A percentile compares a stretch with the other conserved stretches of the same genome.
phyloP scores from a whole-genome alignment of 805 yeast species.

The Candida ovalis region DNA sequence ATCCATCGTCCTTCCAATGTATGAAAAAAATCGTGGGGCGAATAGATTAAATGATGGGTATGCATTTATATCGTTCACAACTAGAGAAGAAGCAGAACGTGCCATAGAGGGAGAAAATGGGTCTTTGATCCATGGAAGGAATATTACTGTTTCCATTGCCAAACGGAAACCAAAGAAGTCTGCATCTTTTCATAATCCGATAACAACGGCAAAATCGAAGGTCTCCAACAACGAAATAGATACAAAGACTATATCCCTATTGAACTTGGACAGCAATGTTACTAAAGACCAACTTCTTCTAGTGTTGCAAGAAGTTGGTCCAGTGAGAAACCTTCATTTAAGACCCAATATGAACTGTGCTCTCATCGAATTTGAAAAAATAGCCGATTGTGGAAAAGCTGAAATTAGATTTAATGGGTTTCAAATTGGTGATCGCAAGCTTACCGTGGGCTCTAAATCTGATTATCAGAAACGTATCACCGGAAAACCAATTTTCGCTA shows the following conservation, averaged over 20 bases:
- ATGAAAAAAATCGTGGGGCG: constrained; percentile 26
- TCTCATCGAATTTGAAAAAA: constrained; percentile 41
- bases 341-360: constrained; percentile 47
- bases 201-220: not conserved
- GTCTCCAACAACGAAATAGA: constrained; percentile 2
- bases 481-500: not conserved
- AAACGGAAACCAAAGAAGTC: constrained; percentile 20
- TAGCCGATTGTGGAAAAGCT: constrained; percentile 49
- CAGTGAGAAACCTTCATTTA: constrained; percentile 40
- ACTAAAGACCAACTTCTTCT: constrained; percentile 32
- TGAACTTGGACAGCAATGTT: constrained; percentile 35
- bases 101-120: constrained; percentile 42
- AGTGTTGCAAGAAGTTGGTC: constrained; percentile 32
- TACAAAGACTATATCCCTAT: constrained; percentile 22
- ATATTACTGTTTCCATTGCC: constrained; percentile 47
- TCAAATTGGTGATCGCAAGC: constrained; percentile 30
- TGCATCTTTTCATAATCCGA: not conserved
- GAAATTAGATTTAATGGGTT: constrained; percentile 39
- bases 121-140: constrained; percentile 41
- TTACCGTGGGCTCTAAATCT: constrained; percentile 31
- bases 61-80: constrained; percentile 56
- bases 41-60: constrained; percentile 51
- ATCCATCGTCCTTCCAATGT: constrained; percentile 45
- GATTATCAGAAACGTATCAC: constrained; percentile 23
- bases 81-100: constrained; percentile 39